Evolutionary conservation across 768 basidiomycete genomes (phyloP).

Genomic region (Termitomyces sp.): DNA sequence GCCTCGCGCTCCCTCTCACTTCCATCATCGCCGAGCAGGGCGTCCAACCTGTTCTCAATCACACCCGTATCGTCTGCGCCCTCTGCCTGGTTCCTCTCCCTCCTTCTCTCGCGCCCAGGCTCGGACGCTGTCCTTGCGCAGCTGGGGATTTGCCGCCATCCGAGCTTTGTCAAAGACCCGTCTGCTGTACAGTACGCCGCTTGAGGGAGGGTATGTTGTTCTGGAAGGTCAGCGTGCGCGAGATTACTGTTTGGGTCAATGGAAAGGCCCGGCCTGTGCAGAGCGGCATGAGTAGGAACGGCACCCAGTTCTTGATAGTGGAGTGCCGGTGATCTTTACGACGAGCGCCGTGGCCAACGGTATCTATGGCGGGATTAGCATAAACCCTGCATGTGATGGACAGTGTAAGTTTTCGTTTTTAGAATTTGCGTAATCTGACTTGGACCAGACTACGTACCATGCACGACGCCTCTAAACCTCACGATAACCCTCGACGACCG

Average conservation of each 20-base stretch:
- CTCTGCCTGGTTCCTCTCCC: slow-evolving; percentile 56
- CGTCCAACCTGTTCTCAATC: slow-evolving; percentile 69
- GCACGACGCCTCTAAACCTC: slow-evolving; percentile 65
- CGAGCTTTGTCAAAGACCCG: slow-evolving; percentile 49
- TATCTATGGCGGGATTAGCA: slow-evolving; percentile 71
- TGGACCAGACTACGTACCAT: slow-evolving; percentile 70
- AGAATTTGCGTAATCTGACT: too few species aligned
- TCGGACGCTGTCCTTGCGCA: slow-evolving; percentile 48
- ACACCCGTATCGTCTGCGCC: slow-evolving; percentile 50
- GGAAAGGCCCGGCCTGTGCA: slow-evolving; percentile 33
- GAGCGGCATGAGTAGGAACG: slow-evolving; percentile 35
- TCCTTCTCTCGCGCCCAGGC: slow-evolving; percentile 66
- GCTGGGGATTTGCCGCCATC: slow-evolving; percentile 69
- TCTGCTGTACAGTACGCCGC: slow-evolving; percentile 42
- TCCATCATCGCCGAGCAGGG: slow-evolving; percentile 53
- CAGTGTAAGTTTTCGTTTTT: too few species aligned
- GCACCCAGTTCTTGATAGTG: slow-evolving; percentile 54
- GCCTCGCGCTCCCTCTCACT: slow-evolving; percentile 69
- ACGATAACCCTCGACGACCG: slow-evolving; percentile 60
- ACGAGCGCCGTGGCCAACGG: slow-evolving; percentile 59
- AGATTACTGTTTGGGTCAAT: slow-evolving; percentile 56
- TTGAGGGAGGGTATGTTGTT: slow-evolving; percentile 35
- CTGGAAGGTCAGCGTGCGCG: slow-evolving; percentile 59
- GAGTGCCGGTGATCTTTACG: slow-evolving; percentile 62
- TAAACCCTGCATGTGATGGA: slow-evolving; percentile 54